Percentiles rank a stretch among this genome's conserved stretches.
Conservation (phyloP, 306 rosid genomes). For the Carpinus fangiana region DNA sequence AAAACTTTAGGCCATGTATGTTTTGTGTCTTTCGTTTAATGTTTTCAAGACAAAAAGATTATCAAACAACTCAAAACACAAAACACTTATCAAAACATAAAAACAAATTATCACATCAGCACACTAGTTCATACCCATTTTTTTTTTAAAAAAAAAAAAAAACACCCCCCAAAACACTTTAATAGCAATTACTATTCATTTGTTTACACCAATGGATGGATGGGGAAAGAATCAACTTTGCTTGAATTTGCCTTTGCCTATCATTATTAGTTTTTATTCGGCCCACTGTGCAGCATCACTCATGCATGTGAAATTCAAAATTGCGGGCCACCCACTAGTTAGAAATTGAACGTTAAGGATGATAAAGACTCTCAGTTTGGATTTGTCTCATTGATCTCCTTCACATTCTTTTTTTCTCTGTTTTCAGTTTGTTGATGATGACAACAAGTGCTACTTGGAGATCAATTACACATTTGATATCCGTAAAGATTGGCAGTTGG, state of each 20-base stretch:
- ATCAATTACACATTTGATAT: constrained; percentile 86
- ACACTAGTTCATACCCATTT: too few species aligned
- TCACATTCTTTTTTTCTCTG: not conserved
- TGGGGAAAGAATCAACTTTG: not conserved
- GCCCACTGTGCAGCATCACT: constrained; percentile 34
- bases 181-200: too few species aligned
- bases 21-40: too few species aligned
- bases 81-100: too few species aligned
- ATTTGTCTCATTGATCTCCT: constrained; percentile 1
- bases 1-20: not conserved
- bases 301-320: constrained; percentile 37
- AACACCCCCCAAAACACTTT: too few species aligned
- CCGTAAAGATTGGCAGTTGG: constrained; percentile 68
- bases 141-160: too few species aligned
- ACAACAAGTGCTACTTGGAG: constrained; percentile 90
- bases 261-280: not conserved
- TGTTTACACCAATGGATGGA: too few species aligned
- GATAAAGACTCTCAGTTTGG: not conserved
- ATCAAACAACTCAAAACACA: too few species aligned
- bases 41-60: too few species aligned
- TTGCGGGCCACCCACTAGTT: constrained; percentile 23
- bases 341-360: not conserved
- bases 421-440: constrained; percentile 80
- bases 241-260: not conserved
- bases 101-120: too few species aligned